These are phyloP conservation scores for Colletotrichum viniferum DNA, from an alignment of 2,329 filamentous ascomycete genomes.

Conservation along the genomic window DNA sequence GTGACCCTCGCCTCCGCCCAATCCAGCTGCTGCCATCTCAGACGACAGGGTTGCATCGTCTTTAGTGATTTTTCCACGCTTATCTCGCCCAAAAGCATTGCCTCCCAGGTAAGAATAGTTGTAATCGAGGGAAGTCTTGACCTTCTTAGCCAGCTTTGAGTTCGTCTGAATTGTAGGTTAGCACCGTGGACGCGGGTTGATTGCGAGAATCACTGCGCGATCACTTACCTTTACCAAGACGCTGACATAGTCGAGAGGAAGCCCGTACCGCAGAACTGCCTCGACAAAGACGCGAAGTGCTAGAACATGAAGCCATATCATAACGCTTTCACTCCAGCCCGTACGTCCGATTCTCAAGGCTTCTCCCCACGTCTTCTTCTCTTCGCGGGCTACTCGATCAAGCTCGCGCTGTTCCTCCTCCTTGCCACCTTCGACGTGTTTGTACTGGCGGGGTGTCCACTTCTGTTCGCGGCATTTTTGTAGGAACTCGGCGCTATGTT, in stretches of 20 bases:
- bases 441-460: slow-evolving; percentile 95
- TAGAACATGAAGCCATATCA: slow-evolving; percentile 94
- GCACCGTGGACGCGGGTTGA: background rate
- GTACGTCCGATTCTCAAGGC: slow-evolving; percentile 84
- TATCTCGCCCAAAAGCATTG: slow-evolving; percentile 92
- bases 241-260: slow-evolving; percentile 88
- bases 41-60: slow-evolving; percentile 81
- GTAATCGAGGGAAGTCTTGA: slow-evolving; percentile 78
- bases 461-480: slow-evolving; percentile 92
- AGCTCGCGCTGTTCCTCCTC: slow-evolving; percentile 91
- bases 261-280: slow-evolving; percentile 93
- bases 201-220: background rate
- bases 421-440: slow-evolving; percentile 86
- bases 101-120: slow-evolving; percentile 92
- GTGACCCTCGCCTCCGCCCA: slow-evolving; percentile 70
- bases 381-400: slow-evolving; percentile 80
- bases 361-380: slow-evolving; percentile 92
- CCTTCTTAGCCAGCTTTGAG: slow-evolving; percentile 80
- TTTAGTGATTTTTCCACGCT: slow-evolving; percentile 88
- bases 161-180: slow-evolving; percentile 67
- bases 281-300: slow-evolving; percentile 95
- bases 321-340: slow-evolving; percentile 95
- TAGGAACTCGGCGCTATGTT: slow-evolving; percentile 83
- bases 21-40: slow-evolving; percentile 81
- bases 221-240: slow-evolving; percentile 79